Base-by-base conservation (phyloP, 345 rosid species). In the Cardamine occulta region DNA sequence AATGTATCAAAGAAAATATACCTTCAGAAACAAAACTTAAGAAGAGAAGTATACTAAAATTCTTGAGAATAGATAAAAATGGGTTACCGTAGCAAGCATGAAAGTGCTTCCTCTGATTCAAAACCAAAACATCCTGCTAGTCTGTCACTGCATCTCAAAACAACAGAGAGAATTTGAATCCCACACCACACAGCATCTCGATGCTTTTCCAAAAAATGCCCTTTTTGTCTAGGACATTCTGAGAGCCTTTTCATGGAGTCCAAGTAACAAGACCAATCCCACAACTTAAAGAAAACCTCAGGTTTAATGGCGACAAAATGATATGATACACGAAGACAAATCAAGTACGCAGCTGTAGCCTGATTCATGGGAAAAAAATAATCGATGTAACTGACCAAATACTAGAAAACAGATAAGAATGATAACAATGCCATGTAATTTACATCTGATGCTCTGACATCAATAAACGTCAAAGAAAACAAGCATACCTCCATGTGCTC, bases 201-300 rank as follows among this genome's bases (percentile, higher is more conserved):
- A 52, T 76, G 83, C 73, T 82, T 63, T 61, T 70, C 81, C 28
- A 56, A 45, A 51, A 81, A 62, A 39, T 69, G 63, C 28, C n/a
- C 58, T 73, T 51, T 49, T 63, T 31, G 64, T 26, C 44, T 53
- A 48, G 69, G 59, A 45, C 76, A 57, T 56, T 74, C 67, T 64
- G 59, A 49, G 12, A 74, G 66, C 69, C 79, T 72, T 77, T 73
- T 66, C 68, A 88, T 80, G 57, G 88, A 73, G 47, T 89, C 96
- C 83, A 90, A 63, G 80, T 92, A 87, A 79, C 85, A 84, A 40
- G 97, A 92, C 97, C 99, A 92, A 82, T 94, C 89, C 99, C 99
- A 95, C 68, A 75, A 83, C 77, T 84, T 85, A 61, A 89, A 85
- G 79, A 94, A 84, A 61, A 80, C 75, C 63, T 90, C 85, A 26